Percentiles rank a stretch among this genome's conserved stretches.
These are phyloP conservation scores for Pseudonectria buxi DNA, from an alignment of 2,329 filamentous ascomycete genomes.

Conservation along the genomic window DNA sequence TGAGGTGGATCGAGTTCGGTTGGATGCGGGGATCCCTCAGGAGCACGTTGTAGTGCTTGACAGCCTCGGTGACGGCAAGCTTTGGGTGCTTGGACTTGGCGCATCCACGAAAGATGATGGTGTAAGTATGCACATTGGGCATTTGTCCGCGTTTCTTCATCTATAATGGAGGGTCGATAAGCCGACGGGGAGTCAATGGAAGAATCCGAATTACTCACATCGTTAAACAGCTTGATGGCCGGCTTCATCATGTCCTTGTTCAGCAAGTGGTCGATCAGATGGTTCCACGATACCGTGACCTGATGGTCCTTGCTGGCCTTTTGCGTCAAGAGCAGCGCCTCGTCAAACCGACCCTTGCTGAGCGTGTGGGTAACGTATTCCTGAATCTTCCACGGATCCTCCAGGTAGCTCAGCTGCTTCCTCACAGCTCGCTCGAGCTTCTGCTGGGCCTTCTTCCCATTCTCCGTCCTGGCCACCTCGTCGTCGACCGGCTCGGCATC, in stretches of 20 bases:
- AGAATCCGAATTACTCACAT: constrained; percentile 43
- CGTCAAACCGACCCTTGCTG: constrained; percentile 50
- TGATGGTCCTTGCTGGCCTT: constrained; percentile 58
- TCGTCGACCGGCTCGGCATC: constrained; percentile 9
- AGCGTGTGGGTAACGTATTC: constrained; percentile 59
- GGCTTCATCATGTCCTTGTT: constrained; percentile 50
- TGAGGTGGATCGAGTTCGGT: constrained; percentile 76
- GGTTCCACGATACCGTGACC: constrained; percentile 80
- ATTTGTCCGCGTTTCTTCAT: constrained; percentile 91
- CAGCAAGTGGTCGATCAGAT: constrained; percentile 68
- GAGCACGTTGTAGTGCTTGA: constrained; percentile 73
- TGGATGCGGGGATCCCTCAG: constrained; percentile 55
- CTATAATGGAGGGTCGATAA: constrained; percentile 32
- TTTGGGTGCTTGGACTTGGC: constrained; percentile 51
- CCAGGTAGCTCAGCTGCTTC: constrained; percentile 55
- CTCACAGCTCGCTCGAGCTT: constrained; percentile 34
- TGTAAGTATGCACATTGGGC: constrained; percentile 79
- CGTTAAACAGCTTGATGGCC: constrained; percentile 82
- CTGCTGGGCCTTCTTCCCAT: constrained; percentile 14
- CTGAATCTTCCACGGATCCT: constrained; percentile 68
- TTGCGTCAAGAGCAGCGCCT: constrained; percentile 63
- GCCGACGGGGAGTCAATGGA: not conserved
- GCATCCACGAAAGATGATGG: constrained; percentile 72
- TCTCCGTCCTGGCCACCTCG: constrained; percentile 4
- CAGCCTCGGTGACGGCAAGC: constrained; percentile 58